Base-by-base conservation (phyloP, 495 filamentous ascomycete genomes). In the Talaromyces nanjingensis region DNA sequence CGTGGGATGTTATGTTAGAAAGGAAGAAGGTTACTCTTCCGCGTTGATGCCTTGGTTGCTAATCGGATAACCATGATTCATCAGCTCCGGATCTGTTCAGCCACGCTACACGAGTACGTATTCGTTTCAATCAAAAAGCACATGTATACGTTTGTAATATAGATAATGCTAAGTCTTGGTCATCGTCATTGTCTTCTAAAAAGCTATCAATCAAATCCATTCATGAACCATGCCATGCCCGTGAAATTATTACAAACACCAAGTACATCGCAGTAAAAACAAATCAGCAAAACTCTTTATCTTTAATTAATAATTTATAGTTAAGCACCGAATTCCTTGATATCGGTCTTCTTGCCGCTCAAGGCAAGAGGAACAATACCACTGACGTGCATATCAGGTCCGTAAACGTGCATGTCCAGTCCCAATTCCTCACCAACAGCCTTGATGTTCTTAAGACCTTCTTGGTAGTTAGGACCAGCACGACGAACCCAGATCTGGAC, bases 361-460 rank as follows among this genome's bases (percentile, higher is more conserved):
- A 89, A 79, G 31, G 87, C 87, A 67, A 89, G 73, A 31, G 87
- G 87, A 49, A 89, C 87, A 69, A 89, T 89, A 68, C 87, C 87
- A 49, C 76, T 81, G 70, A 89, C 87, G 77, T 89, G 87, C 93
- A 99, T 97, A 79, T 99, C 94, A 63, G 94, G 94, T 60, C 94
- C 94, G 75, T 91, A 99, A 66, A 98, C 92, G 77, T 97, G 90
- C 86, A 97, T 96, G 72, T 93, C 81, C 37, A 99, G 83, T 69
- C 89, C 91, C 37, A 99, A 86, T 80, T 98, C 94, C 71, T 92
- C 84, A 45, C 92, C 93, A 60, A 96, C 93, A 53, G 89, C 84
- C 85, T 98, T 97, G 84, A 99, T 97, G 85, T 98, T 99, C 85
- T 96, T 96, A 65, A 99, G 86, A 81, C 94, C 94, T 81, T 99